Evolutionary conservation across 2,329 filamentous ascomycete genomes (phyloP).

Genomic region (Claviceps humidiphila): DNA sequence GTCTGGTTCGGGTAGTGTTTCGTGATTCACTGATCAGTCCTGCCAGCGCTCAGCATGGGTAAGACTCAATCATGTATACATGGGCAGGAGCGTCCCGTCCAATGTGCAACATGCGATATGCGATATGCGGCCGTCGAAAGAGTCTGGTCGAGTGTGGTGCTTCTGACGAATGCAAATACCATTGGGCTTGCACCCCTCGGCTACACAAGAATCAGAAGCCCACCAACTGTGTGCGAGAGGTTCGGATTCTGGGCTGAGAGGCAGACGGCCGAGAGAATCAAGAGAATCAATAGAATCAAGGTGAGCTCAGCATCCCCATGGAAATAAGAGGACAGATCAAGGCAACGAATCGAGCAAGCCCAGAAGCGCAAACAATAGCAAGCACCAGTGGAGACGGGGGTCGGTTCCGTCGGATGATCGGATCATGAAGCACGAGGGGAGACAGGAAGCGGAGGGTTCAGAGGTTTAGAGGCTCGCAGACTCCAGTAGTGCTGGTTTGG

Average conservation of each 20-base stretch:
- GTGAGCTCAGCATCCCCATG: neutral
- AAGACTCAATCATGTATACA: neutral
- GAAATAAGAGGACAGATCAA: neutral
- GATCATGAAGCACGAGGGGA: constrained; percentile 3
- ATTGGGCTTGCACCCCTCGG: neutral
- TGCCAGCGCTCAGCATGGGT: neutral
- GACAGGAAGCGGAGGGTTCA: neutral
- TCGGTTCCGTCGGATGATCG: constrained; percentile 6
- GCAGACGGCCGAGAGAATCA: neutral
- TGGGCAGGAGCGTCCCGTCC: neutral
- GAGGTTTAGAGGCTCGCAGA: too few relatives aligned
- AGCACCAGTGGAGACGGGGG: constrained; percentile 3
- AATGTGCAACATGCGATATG: neutral
- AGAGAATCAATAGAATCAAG: neutral
- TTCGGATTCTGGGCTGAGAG: neutral
- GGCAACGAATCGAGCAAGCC: neutral
- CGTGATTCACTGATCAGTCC: neutral
- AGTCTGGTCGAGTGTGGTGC: neutral
- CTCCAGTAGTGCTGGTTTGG: too few relatives aligned
- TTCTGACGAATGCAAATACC: neutral
- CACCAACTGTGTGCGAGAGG: neutral
- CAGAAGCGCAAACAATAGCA: constrained; percentile 1
- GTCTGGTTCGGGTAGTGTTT: neutral
- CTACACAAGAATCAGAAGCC: neutral
- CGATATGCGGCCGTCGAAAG: neutral